phyloP scores from a whole-genome alignment of 441 rosid species.

The Flueggea neowawraea region DNA sequence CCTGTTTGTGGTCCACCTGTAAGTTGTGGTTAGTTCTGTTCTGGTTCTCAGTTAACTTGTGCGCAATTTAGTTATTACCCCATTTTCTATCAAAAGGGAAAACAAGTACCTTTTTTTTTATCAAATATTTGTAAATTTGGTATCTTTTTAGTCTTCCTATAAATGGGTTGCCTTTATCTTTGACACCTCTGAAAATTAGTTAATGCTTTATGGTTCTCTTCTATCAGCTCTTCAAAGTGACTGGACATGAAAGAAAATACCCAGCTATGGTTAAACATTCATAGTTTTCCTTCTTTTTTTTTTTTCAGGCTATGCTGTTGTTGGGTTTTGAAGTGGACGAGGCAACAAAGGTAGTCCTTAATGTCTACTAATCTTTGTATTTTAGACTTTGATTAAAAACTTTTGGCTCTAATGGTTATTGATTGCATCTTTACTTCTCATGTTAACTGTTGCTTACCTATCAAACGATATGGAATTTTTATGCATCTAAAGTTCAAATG shows the following conservation, averaged over 20 bases:
- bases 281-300: not conserved
- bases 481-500: too few species aligned
- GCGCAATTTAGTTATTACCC: not conserved
- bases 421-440: not conserved
- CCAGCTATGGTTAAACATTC: too few species aligned
- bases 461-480: not conserved
- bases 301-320: constrained; percentile 63
- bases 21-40: constrained; percentile 50
- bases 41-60: not conserved
- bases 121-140: too few species aligned
- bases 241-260: too few species aligned
- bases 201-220: too few species aligned
- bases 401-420: not conserved
- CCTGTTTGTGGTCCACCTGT: constrained; percentile 79
- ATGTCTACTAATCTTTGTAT: not conserved
- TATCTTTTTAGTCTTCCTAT: too few species aligned
- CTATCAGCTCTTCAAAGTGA: too few species aligned
- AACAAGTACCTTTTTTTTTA: too few species aligned
- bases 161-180: too few species aligned
- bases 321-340: constrained; percentile 67
- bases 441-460: too few species aligned
- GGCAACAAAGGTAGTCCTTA: constrained; percentile 40
- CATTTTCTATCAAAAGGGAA: too few species aligned
- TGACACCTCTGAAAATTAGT: too few species aligned
- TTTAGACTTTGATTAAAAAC: not conserved